These are phyloP conservation scores for Oryza glumipatula DNA, from an alignment of 176 grass and related monocot species.

Conservation along the genomic window DNA sequence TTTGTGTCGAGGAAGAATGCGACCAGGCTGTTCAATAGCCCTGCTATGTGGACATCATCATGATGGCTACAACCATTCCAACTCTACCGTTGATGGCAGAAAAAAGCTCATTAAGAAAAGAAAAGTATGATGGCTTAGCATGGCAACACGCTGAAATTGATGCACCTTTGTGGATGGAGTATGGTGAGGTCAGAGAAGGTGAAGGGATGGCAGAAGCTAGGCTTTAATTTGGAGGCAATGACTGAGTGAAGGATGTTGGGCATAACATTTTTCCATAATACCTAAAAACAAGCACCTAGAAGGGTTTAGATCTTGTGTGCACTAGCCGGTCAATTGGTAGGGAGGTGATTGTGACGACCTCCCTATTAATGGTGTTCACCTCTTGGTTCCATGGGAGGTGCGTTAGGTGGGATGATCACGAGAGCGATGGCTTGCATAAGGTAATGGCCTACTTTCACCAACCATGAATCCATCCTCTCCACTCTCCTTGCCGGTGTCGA, in stretches of 20 bases:
- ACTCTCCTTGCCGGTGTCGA: background rate
- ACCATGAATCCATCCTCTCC: background rate
- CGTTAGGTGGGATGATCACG: background rate
- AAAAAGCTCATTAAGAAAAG: too few relatives aligned
- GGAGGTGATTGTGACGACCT: background rate
- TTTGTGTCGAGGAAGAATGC: too few relatives aligned
- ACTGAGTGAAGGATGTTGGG: background rate
- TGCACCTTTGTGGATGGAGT: too few relatives aligned
- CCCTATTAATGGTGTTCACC: background rate
- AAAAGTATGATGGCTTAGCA: too few relatives aligned
- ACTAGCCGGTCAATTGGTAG: too few relatives aligned
- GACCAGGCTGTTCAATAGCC: too few relatives aligned
- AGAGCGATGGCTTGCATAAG: background rate
- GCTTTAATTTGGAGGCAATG: too few relatives aligned
- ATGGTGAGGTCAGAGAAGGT: too few relatives aligned
- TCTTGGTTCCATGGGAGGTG: background rate
- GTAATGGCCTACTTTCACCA: background rate
- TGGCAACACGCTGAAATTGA: too few relatives aligned
- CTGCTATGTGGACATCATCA: background rate
- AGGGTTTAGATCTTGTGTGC: too few relatives aligned
- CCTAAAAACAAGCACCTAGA: too few relatives aligned
- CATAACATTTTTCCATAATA: background rate
- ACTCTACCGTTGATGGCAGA: background rate
- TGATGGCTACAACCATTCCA: background rate
- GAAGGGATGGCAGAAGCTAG: background rate